Evolutionary conservation across 441 rosid genomes (phyloP).

Genomic region (Gossypium gossypioides): DNA sequence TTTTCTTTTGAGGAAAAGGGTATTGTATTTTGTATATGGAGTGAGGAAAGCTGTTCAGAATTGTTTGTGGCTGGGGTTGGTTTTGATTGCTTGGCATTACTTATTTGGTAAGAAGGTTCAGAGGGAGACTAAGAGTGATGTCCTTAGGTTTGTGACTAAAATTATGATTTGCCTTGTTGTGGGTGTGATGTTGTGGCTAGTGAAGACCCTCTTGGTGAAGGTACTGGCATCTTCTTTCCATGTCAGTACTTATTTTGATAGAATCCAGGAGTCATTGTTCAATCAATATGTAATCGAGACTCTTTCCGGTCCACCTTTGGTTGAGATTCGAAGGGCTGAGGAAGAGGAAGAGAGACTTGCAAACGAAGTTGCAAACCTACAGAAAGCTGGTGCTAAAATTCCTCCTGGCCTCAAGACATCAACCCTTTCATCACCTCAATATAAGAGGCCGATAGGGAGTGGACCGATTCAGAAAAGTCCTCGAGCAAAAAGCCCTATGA

Average conservation of each 20-base stretch:
- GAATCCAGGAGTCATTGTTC: conserved; percentile 54
- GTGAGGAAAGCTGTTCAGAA: conserved; percentile 52
- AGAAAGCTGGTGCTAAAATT: conserved; percentile 43
- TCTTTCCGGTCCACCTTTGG: conserved; percentile 44
- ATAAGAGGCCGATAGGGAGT: conserved; percentile 32
- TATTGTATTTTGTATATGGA: conserved; percentile 60
- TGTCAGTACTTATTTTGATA: conserved; percentile 52
- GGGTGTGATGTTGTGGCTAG: conserved; percentile 45
- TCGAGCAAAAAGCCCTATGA: conserved; percentile 30
- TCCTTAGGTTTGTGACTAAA: conserved; percentile 37
- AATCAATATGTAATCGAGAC: conserved; percentile 48
- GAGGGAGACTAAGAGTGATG: conserved; percentile 26
- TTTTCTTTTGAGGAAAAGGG: conserved; percentile 39
- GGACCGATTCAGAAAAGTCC: conserved; percentile 50
- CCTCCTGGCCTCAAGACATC: conserved; percentile 33
- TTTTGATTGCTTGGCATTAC: conserved; percentile 47
- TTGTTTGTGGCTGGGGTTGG: conserved; percentile 55
- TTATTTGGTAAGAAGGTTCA: conserved; percentile 43
- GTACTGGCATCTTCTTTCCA: conserved; percentile 59
- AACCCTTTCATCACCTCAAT: conserved; percentile 25
- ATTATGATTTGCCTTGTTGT: conserved; percentile 41
- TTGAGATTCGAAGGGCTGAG: conserved; percentile 33
- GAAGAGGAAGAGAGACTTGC: conserved; percentile 42
- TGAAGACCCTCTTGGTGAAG: conserved; percentile 51
- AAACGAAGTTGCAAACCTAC: conserved; percentile 36